phyloP scores from a whole-genome alignment of 2,329 filamentous ascomycete genomes.

The Sarocladiaceae sp. region DNA sequence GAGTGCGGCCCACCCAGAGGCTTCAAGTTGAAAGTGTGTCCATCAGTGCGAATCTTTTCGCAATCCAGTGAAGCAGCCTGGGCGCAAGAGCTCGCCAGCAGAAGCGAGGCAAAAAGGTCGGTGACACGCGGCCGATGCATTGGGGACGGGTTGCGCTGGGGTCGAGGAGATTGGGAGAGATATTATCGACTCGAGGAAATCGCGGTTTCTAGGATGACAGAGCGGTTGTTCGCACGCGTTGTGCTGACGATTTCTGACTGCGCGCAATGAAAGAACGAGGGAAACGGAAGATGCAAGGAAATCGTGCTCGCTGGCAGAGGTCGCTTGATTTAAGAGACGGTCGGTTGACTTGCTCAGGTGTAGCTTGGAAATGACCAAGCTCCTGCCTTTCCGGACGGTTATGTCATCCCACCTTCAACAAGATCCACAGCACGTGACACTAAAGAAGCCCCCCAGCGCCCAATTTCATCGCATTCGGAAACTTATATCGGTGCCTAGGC shows the following conservation, averaged over 20 bases:
- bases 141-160: background rate
- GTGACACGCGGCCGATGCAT: constrained; percentile 5
- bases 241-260: too few relatives aligned
- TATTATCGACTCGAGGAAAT: background rate
- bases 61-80: constrained; percentile 53
- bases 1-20: constrained; percentile 64
- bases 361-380: background rate
- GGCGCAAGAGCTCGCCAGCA: constrained; percentile 31
- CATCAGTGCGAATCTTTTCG: constrained; percentile 54
- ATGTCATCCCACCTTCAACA: background rate
- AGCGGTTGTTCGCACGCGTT: background rate
- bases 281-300: background rate
- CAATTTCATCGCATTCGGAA: background rate
- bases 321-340: background rate
- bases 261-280: background rate
- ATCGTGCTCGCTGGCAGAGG: background rate
- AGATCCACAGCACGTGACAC: constrained; percentile 2
- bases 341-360: background rate
- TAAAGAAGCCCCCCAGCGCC: background rate
- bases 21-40: constrained; percentile 59
- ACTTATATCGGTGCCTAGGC: background rate
- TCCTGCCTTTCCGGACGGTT: background rate
- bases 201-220: background rate
- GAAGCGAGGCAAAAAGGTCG: constrained; percentile 26
- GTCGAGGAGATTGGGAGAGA: background rate